Conservation (phyloP, 306 rosid genomes). For the Arachis hypogaea region DNA sequence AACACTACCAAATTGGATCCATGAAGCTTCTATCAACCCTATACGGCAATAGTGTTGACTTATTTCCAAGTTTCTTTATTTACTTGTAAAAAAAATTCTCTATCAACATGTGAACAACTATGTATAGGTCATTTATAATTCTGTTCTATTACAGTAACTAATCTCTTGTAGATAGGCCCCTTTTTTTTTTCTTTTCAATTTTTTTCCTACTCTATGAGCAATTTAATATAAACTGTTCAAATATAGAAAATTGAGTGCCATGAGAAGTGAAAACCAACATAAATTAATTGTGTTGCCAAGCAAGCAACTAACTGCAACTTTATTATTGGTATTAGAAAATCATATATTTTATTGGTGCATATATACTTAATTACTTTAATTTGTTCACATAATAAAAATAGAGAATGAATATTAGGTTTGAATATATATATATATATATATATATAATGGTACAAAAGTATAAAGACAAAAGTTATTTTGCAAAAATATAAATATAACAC, state of each 20-base stretch:
- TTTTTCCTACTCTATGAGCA: background rate
- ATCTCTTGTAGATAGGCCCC: slow-evolving; percentile 3
- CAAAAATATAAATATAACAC: too few relatives aligned
- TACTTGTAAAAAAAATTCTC: background rate
- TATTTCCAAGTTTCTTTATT: slow-evolving; percentile 8
- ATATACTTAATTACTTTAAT: background rate
- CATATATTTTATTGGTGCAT: background rate
- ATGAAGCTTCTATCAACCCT: slow-evolving; percentile 36
- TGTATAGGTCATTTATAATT: slow-evolving; percentile 33
- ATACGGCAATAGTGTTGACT: slow-evolving; percentile 34
- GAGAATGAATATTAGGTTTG: background rate
- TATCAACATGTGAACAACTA: background rate
- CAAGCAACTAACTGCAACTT: background rate
- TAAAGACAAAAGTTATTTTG: too few relatives aligned
- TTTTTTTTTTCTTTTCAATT: background rate
- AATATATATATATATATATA: too few relatives aligned
- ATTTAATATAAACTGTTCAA: background rate
- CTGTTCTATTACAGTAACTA: slow-evolving; percentile 30
- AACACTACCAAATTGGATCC: slow-evolving; percentile 29
- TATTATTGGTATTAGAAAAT: background rate
- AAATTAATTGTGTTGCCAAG: background rate
- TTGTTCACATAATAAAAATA: background rate
- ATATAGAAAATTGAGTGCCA: background rate
- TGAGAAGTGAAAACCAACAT: slow-evolving; percentile 1
- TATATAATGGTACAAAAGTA: too few relatives aligned